Conservation (phyloP, 2,329 filamentous ascomycete genomes). For the Colletotrichum chrysophilum region DNA sequence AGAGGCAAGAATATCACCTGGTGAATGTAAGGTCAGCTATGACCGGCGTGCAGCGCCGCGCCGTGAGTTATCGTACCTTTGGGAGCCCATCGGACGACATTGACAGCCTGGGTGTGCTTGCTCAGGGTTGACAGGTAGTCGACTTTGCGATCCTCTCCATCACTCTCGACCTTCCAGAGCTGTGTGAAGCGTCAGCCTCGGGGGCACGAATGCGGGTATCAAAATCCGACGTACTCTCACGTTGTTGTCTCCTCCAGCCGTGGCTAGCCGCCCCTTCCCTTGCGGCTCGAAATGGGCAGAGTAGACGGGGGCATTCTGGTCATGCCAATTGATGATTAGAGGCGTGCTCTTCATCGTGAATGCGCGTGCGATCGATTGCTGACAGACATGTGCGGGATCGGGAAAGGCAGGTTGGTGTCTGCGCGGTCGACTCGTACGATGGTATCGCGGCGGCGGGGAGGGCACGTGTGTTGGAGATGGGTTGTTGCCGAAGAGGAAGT, state of each 20-base stretch:
- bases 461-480: background rate
- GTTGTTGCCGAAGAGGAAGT: background rate
- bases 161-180: slow-evolving; percentile 90
- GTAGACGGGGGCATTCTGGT: slow-evolving; percentile 96
- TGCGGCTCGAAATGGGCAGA: slow-evolving; percentile 95
- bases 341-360: slow-evolving; percentile 91
- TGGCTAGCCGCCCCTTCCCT: slow-evolving; percentile 90
- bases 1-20: slow-evolving; percentile 91
- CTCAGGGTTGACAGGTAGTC: slow-evolving; percentile 89
- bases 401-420: background rate
- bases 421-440: slow-evolving; percentile 3
- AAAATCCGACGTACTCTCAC: slow-evolving; percentile 71
- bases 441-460: background rate
- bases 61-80: slow-evolving; percentile 67
- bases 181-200: slow-evolving; percentile 37
- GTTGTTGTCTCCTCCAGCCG: slow-evolving; percentile 94
- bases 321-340: slow-evolving; percentile 98
- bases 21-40: background rate
- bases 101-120: slow-evolving; percentile 96
- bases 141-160: slow-evolving; percentile 86
- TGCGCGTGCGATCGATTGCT: slow-evolving; percentile 26
- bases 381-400: slow-evolving; percentile 8
- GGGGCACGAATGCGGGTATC: background rate
- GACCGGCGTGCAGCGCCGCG: background rate
- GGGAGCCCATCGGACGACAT: slow-evolving; percentile 95